Evolutionary conservation across 257 asterid species (phyloP), one percentile per base, ranked within the genome.

Genomic region (Rehmannia glutinosa): DNA sequence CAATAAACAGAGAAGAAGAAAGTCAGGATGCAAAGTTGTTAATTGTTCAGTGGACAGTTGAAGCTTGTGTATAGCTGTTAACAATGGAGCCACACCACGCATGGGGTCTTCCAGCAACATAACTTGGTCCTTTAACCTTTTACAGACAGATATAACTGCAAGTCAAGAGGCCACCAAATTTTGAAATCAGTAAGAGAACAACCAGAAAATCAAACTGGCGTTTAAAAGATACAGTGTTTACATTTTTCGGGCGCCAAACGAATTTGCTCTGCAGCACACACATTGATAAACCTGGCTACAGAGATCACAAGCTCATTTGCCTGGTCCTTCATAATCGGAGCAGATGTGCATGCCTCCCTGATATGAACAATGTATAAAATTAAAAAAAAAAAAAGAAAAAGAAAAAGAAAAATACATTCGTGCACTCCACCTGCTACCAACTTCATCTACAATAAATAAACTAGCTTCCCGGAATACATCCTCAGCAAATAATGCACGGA

Each of bases 1-100:
- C 66, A 87, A 58, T 61, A 93, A 61, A 66, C 99, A 93, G 52
- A 93, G 86, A 53, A 83, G 91, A 66, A 93, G 91, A 73, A 85
- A 87, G 54, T 93, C 97, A 2, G 99, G 85, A 75, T 93, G 99
- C 73, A 93, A 79, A 61, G 96, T 62, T 33, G 99, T 93, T 54
- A 93, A 68, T 43, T 88, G 96, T 77, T 90, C 96, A 38, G 92
- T 38, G 47, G 97, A 88, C 23, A 23, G 35, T 71, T 80, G 97
- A 60, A 93, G 90, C 75, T 93, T 93, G 75, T 76, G 82, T 45
- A 85, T 66, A 46, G 96, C 95, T 8, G 85, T 75, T 80, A 90
- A 72, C 81, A 93, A 71, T 16, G 99, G 89, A 77, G 84, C 88
- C 69, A 90, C 97, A 47, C 97, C 97, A 45, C 95, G 88, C 57